Evolutionary conservation across 129 eudicot species (phyloP).

Genomic region (Dittrichia graveolens): DNA sequence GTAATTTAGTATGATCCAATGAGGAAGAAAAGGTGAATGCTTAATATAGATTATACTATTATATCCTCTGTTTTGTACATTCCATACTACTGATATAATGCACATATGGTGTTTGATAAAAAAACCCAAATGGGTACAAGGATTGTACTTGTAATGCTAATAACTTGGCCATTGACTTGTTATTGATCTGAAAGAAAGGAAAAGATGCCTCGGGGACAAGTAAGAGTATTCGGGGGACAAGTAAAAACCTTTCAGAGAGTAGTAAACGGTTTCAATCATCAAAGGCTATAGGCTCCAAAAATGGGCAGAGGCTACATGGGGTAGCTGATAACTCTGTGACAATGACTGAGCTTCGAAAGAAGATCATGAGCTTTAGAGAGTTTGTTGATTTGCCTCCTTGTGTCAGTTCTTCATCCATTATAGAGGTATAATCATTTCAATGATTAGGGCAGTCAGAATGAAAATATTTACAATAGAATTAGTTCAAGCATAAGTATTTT

Average conservation of each 20-base stretch:
- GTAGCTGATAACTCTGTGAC: conserved; percentile 42
- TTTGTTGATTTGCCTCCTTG: conserved; percentile 69
- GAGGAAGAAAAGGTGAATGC: conserved; percentile 10
- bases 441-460: background rate
- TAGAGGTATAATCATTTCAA: conserved; percentile 55
- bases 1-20: background rate
- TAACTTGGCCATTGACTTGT: conserved; percentile 10
- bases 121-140: conserved; percentile 18
- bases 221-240: conserved; percentile 24
- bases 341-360: conserved; percentile 58
- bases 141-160: conserved; percentile 12
- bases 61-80: background rate
- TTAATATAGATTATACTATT: background rate
- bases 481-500: background rate
- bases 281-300: conserved; percentile 11
- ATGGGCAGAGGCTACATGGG: conserved; percentile 32
- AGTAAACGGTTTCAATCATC: conserved; percentile 25
- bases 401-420: conserved; percentile 49
- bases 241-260: conserved; percentile 14
- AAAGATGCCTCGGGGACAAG: conserved; percentile 26
- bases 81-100: conserved; percentile 19
- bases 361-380: conserved; percentile 71
- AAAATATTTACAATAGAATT: background rate
- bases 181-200: conserved; percentile 40
- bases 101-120: conserved; percentile 30